Percentiles rank a stretch among this genome's conserved stretches.
Evolutionary conservation across 805 yeast species (phyloP).

Genomic region (Saccharomycopsis sp.): DNA sequence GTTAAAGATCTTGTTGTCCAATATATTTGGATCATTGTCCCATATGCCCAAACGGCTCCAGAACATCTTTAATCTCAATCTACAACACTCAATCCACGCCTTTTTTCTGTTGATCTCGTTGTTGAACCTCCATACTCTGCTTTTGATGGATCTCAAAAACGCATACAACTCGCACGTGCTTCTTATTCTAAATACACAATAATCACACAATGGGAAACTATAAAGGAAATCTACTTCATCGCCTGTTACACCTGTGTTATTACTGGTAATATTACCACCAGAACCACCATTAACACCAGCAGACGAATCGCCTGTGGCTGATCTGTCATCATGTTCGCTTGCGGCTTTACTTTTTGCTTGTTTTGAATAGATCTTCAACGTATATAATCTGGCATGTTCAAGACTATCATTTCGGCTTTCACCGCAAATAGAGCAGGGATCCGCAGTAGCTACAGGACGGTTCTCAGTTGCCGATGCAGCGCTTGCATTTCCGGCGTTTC

Average conservation of each 20-base stretch:
- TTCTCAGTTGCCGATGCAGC: conserved; percentile 17
- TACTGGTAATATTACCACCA: neutral
- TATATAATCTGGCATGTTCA: conserved; percentile 73
- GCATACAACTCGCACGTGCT: conserved; percentile 79
- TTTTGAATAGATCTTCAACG: conserved; percentile 44
- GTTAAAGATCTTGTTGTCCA: conserved; percentile 29
- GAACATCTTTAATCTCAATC: conserved; percentile 65
- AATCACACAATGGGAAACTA: conserved; percentile 69
- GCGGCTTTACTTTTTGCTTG: conserved; percentile 24
- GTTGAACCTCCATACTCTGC: conserved; percentile 52
- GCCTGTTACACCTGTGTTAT: neutral
- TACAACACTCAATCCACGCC: conserved; percentile 59
- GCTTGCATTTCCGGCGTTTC: conserved; percentile 19
- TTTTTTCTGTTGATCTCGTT: conserved; percentile 36
- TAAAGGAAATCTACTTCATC: conserved; percentile 29
- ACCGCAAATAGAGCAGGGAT: conserved; percentile 80
- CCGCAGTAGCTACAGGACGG: conserved; percentile 63
- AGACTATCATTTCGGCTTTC: conserved; percentile 64
- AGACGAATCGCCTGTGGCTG: neutral
- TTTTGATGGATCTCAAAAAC: conserved; percentile 57
- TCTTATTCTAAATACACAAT: conserved; percentile 73
- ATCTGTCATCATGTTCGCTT: neutral
- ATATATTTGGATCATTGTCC: conserved; percentile 39
- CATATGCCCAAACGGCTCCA: conserved; percentile 83
- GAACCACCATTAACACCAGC: neutral